Percentiles rank a stretch among this genome's conserved stretches.
Conservation (phyloP, 352 stramenopile species). For the Phytophthora ramorum region DNA sequence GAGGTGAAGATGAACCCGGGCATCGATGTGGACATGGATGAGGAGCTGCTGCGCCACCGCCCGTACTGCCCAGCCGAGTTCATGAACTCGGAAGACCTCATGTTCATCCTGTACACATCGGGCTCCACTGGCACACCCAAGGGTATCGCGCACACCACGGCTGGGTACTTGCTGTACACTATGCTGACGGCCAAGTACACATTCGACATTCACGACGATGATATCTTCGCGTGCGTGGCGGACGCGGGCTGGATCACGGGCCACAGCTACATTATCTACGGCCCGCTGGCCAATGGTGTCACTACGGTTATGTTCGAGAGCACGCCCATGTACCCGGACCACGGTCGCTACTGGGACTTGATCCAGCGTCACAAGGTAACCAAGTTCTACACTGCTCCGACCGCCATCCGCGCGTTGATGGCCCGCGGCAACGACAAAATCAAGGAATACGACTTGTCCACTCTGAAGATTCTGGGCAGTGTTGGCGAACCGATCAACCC, state of each 20-base stretch:
- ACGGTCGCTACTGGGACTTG: constrained; percentile 96
- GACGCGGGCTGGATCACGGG: constrained; percentile 98
- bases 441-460: constrained; percentile 66
- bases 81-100: constrained; percentile 96
- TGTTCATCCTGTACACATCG: constrained; percentile 98
- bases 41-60: constrained; percentile 86
- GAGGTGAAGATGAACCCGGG: constrained; percentile 72
- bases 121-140: constrained; percentile 96
- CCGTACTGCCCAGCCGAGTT: constrained; percentile 95
- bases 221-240: constrained; percentile 95
- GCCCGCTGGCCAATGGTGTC: constrained; percentile 94
- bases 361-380: constrained; percentile 97
- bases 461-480: constrained; percentile 94
- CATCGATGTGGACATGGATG: constrained; percentile 94
- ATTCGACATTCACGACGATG: constrained; percentile 94
- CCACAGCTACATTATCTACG: constrained; percentile 98
- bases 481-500: constrained; percentile 99
- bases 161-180: constrained; percentile 95
- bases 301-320: constrained; percentile 99
- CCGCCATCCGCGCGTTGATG: constrained; percentile 98
- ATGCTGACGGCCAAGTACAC: constrained; percentile 93
- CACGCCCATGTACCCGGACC: constrained; percentile 96
- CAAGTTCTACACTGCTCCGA: constrained; percentile 94
- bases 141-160: constrained; percentile 96
- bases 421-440: constrained; percentile 92